phyloP scores from a whole-genome alignment of 805 yeast species.

The Saccharomycopsis fibuligera region DNA sequence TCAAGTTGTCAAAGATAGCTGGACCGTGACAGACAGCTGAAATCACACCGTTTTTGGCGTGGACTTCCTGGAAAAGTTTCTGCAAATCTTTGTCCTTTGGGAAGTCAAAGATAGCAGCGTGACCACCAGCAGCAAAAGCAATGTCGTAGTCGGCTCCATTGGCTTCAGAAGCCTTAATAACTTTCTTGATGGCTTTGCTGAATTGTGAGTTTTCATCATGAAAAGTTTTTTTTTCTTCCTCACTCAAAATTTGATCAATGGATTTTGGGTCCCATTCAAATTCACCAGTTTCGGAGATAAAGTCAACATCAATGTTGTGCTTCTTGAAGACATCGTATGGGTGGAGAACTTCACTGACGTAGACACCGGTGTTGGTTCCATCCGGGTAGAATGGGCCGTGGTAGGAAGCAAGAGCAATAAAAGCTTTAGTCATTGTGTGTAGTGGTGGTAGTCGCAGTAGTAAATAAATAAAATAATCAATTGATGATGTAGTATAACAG shows the following conservation, averaged over 20 bases:
- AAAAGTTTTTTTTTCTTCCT: constrained; percentile 37
- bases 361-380: constrained; percentile 57
- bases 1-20: constrained; percentile 45
- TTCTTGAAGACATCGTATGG: constrained; percentile 44
- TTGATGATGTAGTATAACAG: neutral
- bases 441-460: neutral
- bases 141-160: constrained; percentile 44
- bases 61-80: constrained; percentile 39
- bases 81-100: constrained; percentile 45
- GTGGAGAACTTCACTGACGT: constrained; percentile 51
- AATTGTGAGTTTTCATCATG: constrained; percentile 36
- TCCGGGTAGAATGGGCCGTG: constrained; percentile 46
- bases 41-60: constrained; percentile 47
- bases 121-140: constrained; percentile 63
- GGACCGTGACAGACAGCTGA: constrained; percentile 69
- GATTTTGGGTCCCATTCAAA: constrained; percentile 58
- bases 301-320: constrained; percentile 46
- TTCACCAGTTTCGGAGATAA: constrained; percentile 54
- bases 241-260: constrained; percentile 34
- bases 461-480: neutral
- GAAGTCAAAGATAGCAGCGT: constrained; percentile 54
- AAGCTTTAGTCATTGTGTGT: constrained; percentile 27
- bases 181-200: constrained; percentile 31
- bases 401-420: constrained; percentile 39
- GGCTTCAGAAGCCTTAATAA: constrained; percentile 44